phyloP scores from a whole-genome alignment of 2,329 filamentous ascomycete genomes.

The Talaromyces marneffei region DNA sequence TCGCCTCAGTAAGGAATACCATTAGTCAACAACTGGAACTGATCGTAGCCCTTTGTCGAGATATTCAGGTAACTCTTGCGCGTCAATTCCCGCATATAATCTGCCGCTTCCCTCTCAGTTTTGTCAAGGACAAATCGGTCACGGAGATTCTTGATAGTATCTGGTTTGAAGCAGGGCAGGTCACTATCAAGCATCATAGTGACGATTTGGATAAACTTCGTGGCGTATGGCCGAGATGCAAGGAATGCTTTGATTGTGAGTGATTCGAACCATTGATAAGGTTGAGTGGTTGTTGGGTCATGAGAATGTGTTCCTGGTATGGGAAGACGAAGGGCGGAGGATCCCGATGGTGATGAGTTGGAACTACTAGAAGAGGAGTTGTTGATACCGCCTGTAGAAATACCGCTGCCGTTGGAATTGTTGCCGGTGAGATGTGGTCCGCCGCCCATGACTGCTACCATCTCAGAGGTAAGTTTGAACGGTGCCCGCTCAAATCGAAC shows the following conservation, averaged over 20 bases:
- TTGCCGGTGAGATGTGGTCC: conserved; percentile 35
- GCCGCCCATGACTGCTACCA: conserved; percentile 98
- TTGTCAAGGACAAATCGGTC: conserved; percentile 90
- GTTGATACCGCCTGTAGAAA: not conserved
- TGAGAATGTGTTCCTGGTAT: conserved; percentile 30
- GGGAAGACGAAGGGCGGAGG: conserved; percentile 16
- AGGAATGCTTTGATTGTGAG: conserved; percentile 94
- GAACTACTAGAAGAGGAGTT: not conserved
- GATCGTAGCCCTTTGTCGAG: conserved; percentile 91
- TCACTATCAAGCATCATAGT: conserved; percentile 94
- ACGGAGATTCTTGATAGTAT: conserved; percentile 86
- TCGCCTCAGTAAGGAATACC: conserved; percentile 79
- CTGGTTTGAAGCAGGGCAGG: conserved; percentile 94
- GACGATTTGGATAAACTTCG: conserved; percentile 85
- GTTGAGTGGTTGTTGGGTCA: conserved; percentile 63
- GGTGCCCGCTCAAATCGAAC: conserved; percentile 96
- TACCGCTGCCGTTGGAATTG: conserved; percentile 16
- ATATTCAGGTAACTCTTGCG: conserved; percentile 86
- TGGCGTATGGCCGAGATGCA: conserved; percentile 75
- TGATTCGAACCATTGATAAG: conserved; percentile 95
- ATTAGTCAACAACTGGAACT: conserved; percentile 95
- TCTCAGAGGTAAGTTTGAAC: conserved; percentile 95
- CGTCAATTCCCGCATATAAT: conserved; percentile 85
- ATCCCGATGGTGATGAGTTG: not conserved
- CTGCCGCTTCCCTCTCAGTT: conserved; percentile 85